These are phyloP conservation scores for Colletotrichum paranaense DNA, from an alignment of 2,329 filamentous ascomycete species.

Conservation along the genomic window DNA sequence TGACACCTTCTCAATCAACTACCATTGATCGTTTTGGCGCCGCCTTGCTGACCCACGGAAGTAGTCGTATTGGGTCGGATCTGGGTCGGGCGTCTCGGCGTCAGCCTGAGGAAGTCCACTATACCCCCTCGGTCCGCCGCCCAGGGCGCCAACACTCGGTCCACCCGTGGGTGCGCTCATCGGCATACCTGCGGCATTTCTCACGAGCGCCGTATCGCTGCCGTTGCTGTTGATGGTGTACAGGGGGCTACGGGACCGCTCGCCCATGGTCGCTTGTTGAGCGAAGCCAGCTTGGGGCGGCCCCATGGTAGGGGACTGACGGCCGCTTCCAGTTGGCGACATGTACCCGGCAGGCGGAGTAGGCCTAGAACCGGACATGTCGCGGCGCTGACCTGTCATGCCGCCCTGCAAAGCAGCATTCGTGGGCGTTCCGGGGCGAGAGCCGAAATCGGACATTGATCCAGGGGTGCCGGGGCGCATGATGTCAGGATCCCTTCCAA, in stretches of 20 bases:
- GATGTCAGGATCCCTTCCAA: slow-evolving; percentile 69
- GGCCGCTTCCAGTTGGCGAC: slow-evolving; percentile 33
- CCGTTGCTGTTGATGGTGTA: slow-evolving; percentile 62
- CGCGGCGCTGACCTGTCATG: slow-evolving; percentile 37
- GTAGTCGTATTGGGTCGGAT: slow-evolving; percentile 67
- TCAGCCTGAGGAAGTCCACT: slow-evolving; percentile 68
- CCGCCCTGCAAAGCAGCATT: slow-evolving; percentile 47
- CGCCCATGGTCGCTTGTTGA: slow-evolving; percentile 30
- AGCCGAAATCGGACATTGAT: slow-evolving; percentile 58
- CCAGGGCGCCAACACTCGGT: slow-evolving; percentile 62
- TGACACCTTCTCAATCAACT: slow-evolving; percentile 41
- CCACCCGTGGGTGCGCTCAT: slow-evolving; percentile 52
- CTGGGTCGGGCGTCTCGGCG: slow-evolving; percentile 47
- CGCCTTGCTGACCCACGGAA: slow-evolving; percentile 56
- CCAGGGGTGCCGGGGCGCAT: slow-evolving; percentile 71
- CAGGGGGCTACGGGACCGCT: slow-evolving; percentile 56
- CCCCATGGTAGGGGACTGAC: slow-evolving; percentile 25
- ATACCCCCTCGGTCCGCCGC: slow-evolving; percentile 69
- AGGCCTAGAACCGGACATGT: slow-evolving; percentile 24
- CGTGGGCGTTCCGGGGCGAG: slow-evolving; percentile 63
- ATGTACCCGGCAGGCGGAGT: slow-evolving; percentile 37
- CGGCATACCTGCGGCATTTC: slow-evolving; percentile 64
- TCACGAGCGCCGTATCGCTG: slow-evolving; percentile 64
- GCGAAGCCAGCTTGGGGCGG: slow-evolving; percentile 30
- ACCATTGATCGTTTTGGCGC: slow-evolving; percentile 52